Evolutionary conservation across 331 rosid species (phyloP), one percentile per base, ranked within the genome.

Genomic region (Quercus tomentella): DNA sequence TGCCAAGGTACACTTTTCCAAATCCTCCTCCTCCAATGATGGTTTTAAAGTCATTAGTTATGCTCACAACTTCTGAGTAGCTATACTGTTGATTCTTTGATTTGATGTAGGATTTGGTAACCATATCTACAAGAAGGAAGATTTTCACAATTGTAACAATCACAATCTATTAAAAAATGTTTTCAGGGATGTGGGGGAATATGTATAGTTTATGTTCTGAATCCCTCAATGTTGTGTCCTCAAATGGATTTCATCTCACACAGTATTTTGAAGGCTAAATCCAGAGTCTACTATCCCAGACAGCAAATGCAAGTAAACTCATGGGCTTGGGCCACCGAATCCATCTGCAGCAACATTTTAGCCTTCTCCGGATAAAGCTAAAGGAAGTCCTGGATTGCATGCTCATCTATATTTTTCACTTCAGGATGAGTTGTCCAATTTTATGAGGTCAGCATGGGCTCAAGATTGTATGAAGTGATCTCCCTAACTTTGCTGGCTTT

Each of bases 1-100:
- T 41, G 17, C 86, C 87, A 1, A 26, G 71, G 65, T 77, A 80
- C n/a, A 86, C 87, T 51, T 56, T 80, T 6, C 86, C 84, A 10
- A 82, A 86, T 12, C 84, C 89, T 14, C 89, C 86, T 30, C 28
- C 65, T 25, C 84, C 89, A 33, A 80, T 54, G 3, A 23, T 2
- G 28, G 26, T 41, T 18, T 9, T 21, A 0, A 82, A 82, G 57
- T 80, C 45, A 1, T 70, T 51, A 7, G 87, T 83, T n/a, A 83
- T 70, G 2, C 31, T 80, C 6, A 6, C 16, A 30, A 86, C 26
- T 3, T 86, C 71, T 1, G 25, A 30, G 4, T 77, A 56, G 6
- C 23, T 49, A 54, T 68, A 83, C n/a, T 20, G 18, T 62, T 7
- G 43, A 35, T 71, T 28, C 10, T 28, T 60, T 45, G 72, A 30